Evolutionary conservation across 345 rosid genomes (phyloP), one percentile per base, ranked within the genome.

Genomic region (Citrus reticulata): DNA sequence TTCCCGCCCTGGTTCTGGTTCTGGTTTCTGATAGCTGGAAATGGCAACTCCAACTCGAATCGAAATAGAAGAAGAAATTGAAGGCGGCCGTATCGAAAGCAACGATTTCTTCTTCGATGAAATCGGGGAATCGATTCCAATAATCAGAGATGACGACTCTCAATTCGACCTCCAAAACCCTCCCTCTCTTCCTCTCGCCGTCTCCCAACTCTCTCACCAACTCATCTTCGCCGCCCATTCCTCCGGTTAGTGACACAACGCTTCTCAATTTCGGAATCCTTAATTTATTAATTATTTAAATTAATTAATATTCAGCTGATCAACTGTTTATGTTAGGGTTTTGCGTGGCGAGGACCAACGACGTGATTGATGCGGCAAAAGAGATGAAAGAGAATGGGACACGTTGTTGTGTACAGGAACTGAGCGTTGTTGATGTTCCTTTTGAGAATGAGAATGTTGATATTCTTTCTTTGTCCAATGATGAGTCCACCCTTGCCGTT

Each of bases 161-260:
- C 72, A 39, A 34, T 93, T 85, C 87, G 84, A 88, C 65, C 80
- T 81, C 35, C 84, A 81, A 39, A 84, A 66, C 74, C 90, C 92
- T 82, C 98, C 99, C 2, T 80, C 91, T 59, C 91, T 83, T 74
- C 92, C 98, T 64, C 92, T 96, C 49, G 94, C 95, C 68, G 79
- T 92, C 83, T 90, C 98, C 73, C 85, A 90, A 65, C 79, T 68
- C 70, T 87, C 62, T 76, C 85, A 77, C 24, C 62, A 24, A 63
- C 80, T 93, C 58, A 74, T 91, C 70, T 93, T 96, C 71, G 78
- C 93, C 61, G 98, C 94, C 27, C 90, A 94, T 84, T 76, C 95
- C 35, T 88, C 88, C 9, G 98, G 98, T 95, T 25, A 54, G 39
- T 68, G 7, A 8, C n/a, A 22, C 37, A 46, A 46, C 51, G 6